A percentile compares a stretch with the other conserved stretches of the same genome.
These are phyloP conservation scores for Sesbania bispinosa DNA, from an alignment of 306 rosid species.

Conservation along the genomic window DNA sequence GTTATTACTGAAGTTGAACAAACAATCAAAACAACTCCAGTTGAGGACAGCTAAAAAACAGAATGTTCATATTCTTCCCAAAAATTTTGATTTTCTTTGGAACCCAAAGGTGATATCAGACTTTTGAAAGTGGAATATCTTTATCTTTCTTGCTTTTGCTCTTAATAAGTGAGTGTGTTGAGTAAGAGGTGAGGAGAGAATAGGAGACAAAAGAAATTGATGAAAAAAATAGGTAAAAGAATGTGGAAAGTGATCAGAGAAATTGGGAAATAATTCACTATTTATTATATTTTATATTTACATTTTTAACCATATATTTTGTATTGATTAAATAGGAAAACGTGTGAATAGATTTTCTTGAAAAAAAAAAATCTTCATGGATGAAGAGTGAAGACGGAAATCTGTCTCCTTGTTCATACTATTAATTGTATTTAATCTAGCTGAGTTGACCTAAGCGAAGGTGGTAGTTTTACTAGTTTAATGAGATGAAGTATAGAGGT, in stretches of 20 bases:
- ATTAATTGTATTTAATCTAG: neutral
- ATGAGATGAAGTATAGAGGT: neutral
- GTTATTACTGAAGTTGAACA: neutral
- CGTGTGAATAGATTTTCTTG: neutral
- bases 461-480: neutral
- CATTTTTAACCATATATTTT: too few species aligned
- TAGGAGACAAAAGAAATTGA: neutral
- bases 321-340: too few species aligned
- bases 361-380: too few species aligned
- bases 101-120: neutral
- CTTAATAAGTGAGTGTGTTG: too few species aligned
- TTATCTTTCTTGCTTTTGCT: too few species aligned
- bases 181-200: neutral
- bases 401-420: neutral
- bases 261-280: neutral
- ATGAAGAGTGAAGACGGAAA: neutral
- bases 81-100: too few species aligned
- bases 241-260: too few species aligned
- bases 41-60: neutral
- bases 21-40: neutral
- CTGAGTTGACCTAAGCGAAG: neutral
- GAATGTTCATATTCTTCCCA: too few species aligned
- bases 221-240: too few species aligned
- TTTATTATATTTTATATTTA: too few species aligned
- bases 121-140: neutral